Percentiles rank a stretch among this genome's conserved stretches.
These are phyloP conservation scores for Canavalia gladiata DNA, from an alignment of 306 rosid species.

Conservation along the genomic window DNA sequence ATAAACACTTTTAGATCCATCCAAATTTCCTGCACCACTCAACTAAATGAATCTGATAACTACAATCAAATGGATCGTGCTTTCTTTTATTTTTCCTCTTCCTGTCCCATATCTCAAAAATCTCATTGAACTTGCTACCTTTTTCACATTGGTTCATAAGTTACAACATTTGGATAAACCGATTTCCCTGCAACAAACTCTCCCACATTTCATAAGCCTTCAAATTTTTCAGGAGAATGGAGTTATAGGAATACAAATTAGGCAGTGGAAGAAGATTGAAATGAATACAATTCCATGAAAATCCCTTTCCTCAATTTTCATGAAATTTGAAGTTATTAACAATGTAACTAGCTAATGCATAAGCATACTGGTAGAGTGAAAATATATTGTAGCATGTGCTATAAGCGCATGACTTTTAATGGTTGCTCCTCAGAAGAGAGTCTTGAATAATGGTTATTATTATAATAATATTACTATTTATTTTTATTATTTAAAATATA, in stretches of 20 bases:
- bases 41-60: constrained; percentile 66
- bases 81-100: constrained; percentile 57
- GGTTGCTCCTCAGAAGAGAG: too few species aligned
- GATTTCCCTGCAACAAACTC: constrained; percentile 50
- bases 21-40: constrained; percentile 40
- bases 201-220: constrained; percentile 68
- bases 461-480: too few species aligned
- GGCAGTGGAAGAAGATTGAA: neutral
- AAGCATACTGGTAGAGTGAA: constrained; percentile 2
- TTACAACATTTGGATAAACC: constrained; percentile 60
- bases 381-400: neutral
- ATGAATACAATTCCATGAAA: neutral
- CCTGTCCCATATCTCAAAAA: constrained; percentile 61
- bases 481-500: too few species aligned
- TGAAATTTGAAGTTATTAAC: neutral
- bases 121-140: constrained; percentile 62
- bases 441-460: neutral
- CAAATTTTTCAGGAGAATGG: neutral
- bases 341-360: neutral
- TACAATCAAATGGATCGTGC: constrained; percentile 49
- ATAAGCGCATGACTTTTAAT: constrained; percentile 2
- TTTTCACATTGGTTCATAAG: constrained; percentile 56
- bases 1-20: constrained; percentile 53
- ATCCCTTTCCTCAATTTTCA: neutral
- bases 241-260: neutral